Conservation (phyloP, 176 grass and related monocot species). For the Phoenix roebelenii region DNA sequence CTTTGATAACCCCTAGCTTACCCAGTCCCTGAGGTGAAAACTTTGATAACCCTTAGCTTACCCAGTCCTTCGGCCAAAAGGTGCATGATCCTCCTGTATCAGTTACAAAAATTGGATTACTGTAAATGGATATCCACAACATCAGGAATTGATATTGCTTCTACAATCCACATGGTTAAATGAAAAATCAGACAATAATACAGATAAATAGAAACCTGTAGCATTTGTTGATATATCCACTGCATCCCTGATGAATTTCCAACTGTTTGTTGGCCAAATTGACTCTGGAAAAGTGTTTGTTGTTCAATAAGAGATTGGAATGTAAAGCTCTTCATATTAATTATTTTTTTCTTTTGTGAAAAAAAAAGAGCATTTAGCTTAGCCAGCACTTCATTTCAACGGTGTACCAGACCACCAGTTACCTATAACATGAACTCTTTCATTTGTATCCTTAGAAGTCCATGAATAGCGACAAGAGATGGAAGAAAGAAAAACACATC, state of each 20-base stretch:
- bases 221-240: conserved; percentile 52
- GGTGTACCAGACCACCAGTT: no score
- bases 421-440: no score
- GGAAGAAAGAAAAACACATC: no score
- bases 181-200: conserved; percentile 7
- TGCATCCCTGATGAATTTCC: conserved; percentile 46
- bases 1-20: no score
- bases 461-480: no score
- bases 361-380: no score
- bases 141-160: neutral
- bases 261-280: conserved; percentile 48
- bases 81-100: conserved; percentile 60
- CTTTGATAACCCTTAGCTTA: neutral
- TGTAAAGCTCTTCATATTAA: no score
- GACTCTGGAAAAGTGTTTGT: conserved; percentile 24
- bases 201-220: conserved; percentile 26
- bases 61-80: conserved; percentile 45
- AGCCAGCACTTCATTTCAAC: no score
- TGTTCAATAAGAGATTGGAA: conserved; percentile 5
- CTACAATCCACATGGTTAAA: neutral
- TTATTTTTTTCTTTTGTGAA: no score
- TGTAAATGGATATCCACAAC: neutral
- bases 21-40: neutral
- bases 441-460: no score
- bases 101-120: conserved; percentile 9